phyloP scores from a whole-genome alignment of 2,329 filamentous ascomycete species.

The Botryotinia calthae region DNA sequence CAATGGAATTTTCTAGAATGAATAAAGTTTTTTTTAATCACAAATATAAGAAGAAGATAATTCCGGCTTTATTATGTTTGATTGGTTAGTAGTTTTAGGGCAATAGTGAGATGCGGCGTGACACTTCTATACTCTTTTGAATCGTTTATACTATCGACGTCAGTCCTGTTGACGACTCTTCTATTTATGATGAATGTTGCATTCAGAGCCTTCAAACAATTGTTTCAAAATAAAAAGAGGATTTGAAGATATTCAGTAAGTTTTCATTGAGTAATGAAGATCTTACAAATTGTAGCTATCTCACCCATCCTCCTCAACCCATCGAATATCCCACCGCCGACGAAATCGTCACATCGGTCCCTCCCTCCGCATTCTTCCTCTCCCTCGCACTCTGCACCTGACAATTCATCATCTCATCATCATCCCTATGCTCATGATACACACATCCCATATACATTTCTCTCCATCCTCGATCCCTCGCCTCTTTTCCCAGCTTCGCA shows the following conservation, averaged over 20 bases:
- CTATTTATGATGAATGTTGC: not conserved
- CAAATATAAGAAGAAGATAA: fast-evolving
- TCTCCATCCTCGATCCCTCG: too few species aligned
- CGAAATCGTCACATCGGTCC: not conserved
- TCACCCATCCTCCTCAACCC: not conserved
- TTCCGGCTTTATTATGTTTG: fast-evolving
- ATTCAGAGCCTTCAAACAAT: fast-evolving
- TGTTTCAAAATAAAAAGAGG: fast-evolving
- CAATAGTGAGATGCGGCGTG: fast-evolving
- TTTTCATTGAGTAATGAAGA: not conserved
- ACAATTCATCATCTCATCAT: not conserved
- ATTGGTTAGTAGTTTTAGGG: fast-evolving
- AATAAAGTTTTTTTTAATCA: fast-evolving
- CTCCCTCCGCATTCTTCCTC: not conserved
- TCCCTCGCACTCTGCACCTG: not conserved
- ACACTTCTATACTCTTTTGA: fast-evolving
- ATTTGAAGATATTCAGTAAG: not conserved
- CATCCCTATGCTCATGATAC: not conserved
- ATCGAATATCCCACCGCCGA: not conserved
- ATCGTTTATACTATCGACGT: fast-evolving
- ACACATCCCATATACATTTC: not conserved
- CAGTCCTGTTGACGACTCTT: fast-evolving
- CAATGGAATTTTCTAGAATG: fast-evolving
- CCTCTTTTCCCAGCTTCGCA: too few species aligned
- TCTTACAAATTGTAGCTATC: fast-evolving